These are phyloP conservation scores for Spinacia oleracea DNA, from an alignment of 179 eudicot species.

Conservation along the genomic window DNA sequence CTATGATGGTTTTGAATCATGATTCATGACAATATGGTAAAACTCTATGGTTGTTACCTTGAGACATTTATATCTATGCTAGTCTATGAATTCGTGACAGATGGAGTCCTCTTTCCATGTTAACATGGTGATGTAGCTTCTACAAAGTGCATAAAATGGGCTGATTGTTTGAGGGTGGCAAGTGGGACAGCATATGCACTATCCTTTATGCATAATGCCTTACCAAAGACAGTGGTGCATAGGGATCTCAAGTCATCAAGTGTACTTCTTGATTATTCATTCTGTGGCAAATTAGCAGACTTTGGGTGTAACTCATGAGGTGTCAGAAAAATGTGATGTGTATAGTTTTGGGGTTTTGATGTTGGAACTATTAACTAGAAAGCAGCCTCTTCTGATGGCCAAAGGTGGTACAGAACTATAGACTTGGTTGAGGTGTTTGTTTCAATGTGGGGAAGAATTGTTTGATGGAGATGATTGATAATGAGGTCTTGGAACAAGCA, in stretches of 20 bases:
- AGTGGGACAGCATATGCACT: constrained; percentile 15
- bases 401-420: neutral
- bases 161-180: constrained; percentile 12
- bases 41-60: constrained; percentile 27
- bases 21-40: constrained; percentile 21
- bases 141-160: constrained; percentile 10
- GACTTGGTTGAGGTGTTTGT: constrained; percentile 22
- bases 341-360: constrained; percentile 30
- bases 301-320: constrained; percentile 24
- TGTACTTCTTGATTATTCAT: constrained; percentile 21
- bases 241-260: constrained; percentile 5
- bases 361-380: constrained; percentile 25
- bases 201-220: constrained; percentile 30
- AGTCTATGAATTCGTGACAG: constrained; percentile 14
- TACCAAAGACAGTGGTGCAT: constrained; percentile 27
- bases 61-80: constrained; percentile 20
- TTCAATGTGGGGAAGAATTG: neutral
- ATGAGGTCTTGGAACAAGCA: constrained; percentile 15
- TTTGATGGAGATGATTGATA: constrained; percentile 22
- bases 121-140: neutral
- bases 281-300: constrained; percentile 17
- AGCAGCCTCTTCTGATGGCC: constrained; percentile 14
- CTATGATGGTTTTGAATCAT: constrained; percentile 22
- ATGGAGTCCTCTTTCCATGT: constrained; percentile 13
- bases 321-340: constrained; percentile 31